A percentile compares a stretch with the other conserved stretches of the same genome.
phyloP scores from a whole-genome alignment of 2,329 filamentous ascomycete genomes.

The Rutstroemia sp. region DNA sequence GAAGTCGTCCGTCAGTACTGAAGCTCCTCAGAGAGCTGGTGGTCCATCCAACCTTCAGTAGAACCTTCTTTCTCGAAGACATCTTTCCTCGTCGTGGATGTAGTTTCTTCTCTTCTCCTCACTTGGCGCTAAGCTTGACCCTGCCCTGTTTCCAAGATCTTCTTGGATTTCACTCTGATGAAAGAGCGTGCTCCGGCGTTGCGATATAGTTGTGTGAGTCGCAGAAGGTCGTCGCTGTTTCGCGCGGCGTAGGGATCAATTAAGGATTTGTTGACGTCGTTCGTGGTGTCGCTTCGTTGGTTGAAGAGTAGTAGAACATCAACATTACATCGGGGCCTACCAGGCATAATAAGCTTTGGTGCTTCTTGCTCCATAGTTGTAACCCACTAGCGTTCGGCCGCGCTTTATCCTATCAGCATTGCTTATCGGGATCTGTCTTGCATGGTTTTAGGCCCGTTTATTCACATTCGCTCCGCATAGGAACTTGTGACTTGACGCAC shows the following conservation, averaged over 20 bases:
- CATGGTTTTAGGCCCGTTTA: neutral
- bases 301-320: neutral
- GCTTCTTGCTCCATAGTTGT: neutral
- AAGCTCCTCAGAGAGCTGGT: neutral
- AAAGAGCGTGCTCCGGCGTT: neutral
- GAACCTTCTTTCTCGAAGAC: slow-evolving; percentile 52
- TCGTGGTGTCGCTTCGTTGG: neutral
- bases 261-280: neutral
- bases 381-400: slow-evolving; percentile 3
- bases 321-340: slow-evolving; percentile 2
- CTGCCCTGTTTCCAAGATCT: neutral
- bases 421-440: slow-evolving; percentile 5
- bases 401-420: slow-evolving; percentile 15
- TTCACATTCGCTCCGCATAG: neutral
- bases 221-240: neutral
- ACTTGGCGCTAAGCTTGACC: neutral
- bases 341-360: slow-evolving; percentile 7
- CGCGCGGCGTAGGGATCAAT: neutral
- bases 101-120: slow-evolving; percentile 1
- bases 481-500: neutral
- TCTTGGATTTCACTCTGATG: neutral
- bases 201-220: neutral
- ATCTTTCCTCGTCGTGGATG: slow-evolving; percentile 2
- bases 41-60: slow-evolving; percentile 50
- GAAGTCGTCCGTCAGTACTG: slow-evolving; percentile 7